A percentile compares a stretch with the other conserved stretches of the same genome.
Conservation (phyloP, 257 asterid species). For the Solanum corneliomulleri region DNA sequence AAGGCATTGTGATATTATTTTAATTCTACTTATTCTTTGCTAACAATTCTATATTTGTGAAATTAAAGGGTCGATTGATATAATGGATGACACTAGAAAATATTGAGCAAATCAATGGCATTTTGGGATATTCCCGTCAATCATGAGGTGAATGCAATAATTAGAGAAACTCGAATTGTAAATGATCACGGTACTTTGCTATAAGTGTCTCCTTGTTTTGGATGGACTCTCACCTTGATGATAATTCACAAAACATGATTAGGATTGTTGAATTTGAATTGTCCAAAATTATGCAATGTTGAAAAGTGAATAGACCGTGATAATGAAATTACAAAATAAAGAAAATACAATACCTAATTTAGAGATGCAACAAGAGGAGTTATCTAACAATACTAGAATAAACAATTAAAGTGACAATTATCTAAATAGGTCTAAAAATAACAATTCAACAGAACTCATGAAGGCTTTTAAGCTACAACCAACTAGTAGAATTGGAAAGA, state of each 20-base stretch:
- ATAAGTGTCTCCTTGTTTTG: background rate
- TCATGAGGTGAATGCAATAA: background rate
- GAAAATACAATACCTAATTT: no score
- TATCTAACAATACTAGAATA: background rate
- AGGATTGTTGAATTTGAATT: background rate
- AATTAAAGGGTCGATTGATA: background rate
- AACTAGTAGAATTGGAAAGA: fast-evolving
- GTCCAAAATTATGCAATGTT: background rate
- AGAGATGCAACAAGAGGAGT: no score
- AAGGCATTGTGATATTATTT: background rate
- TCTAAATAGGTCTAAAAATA: background rate
- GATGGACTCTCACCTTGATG: background rate
- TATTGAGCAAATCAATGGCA: background rate
- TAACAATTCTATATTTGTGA: background rate
- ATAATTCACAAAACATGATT: background rate
- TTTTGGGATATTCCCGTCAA: background rate
- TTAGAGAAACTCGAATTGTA: no score
- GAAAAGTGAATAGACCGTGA: background rate
- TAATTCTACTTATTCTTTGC: background rate
- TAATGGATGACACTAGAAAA: background rate
- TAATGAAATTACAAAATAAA: no score
- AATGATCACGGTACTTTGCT: background rate
- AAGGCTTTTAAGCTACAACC: background rate
- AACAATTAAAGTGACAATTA: background rate
- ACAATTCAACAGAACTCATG: background rate